Conservation (phyloP, 768 basidiomycete species). For the Hirschioporus abietinus region DNA sequence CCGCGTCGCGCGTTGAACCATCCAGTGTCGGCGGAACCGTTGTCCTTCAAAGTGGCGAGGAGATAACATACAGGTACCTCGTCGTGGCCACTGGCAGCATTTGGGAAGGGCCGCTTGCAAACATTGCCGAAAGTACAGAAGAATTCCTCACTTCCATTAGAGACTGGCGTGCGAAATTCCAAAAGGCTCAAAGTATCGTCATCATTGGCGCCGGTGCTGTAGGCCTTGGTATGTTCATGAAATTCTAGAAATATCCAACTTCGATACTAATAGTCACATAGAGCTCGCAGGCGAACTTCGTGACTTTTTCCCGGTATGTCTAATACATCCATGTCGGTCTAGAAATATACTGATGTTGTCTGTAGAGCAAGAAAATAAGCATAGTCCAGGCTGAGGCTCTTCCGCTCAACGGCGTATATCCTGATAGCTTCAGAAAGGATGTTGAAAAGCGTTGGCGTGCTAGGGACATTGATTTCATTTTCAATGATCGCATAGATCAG, state of each 20-base stretch:
- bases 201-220: constrained; percentile 55
- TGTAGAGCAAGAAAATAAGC: constrained; percentile 43
- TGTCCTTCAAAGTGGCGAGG: constrained; percentile 44
- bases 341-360: not conserved
- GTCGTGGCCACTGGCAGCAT: constrained; percentile 54
- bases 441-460: constrained; percentile 35
- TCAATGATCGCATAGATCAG: constrained; percentile 48
- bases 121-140: constrained; percentile 29
- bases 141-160: constrained; percentile 26
- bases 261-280: constrained; percentile 1
- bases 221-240: constrained; percentile 33
- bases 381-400: constrained; percentile 50
- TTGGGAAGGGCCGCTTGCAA: constrained; percentile 44
- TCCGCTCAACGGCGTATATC: constrained; percentile 55
- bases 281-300: constrained; percentile 42
- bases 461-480: constrained; percentile 45
- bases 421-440: constrained; percentile 44
- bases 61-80: constrained; percentile 47
- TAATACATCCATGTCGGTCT: not conserved
- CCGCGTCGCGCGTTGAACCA: constrained; percentile 36
- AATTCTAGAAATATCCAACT: not conserved
- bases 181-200: constrained; percentile 33
- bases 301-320: constrained; percentile 35
- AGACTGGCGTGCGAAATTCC: constrained; percentile 27
- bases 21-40: constrained; percentile 39